A percentile compares a stretch with the other conserved stretches of the same genome.
Conservation (phyloP, 2,329 filamentous ascomycete species). For the Verruconis gallopava region DNA sequence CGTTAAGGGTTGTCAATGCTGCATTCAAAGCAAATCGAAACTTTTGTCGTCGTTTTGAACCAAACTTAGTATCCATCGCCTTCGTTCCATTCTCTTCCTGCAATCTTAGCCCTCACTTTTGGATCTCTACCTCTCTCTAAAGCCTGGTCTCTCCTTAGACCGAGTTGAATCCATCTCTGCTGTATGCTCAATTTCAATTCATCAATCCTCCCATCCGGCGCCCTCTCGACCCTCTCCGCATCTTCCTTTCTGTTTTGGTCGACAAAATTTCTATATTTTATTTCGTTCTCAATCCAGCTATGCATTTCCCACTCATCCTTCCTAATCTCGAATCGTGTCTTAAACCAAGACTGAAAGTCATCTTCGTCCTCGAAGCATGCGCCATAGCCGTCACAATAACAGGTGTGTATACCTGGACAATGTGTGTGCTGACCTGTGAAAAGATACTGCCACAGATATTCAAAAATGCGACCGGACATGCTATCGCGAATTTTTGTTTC, state of each 20-base stretch:
- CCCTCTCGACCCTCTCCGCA: constrained; percentile 18
- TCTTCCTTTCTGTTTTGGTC: constrained; percentile 24
- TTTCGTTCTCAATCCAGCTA: constrained; percentile 29
- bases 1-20: too few relatives aligned
- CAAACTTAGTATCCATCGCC: constrained; percentile 42
- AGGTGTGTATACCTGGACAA: constrained; percentile 41
- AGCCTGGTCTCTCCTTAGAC: constrained; percentile 31
- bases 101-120: constrained; percentile 37
- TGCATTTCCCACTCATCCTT: constrained; percentile 29
- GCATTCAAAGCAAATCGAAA: too few relatives aligned
- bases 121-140: constrained; percentile 39
- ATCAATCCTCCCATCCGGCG: constrained; percentile 29
- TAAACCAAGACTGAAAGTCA: constrained; percentile 36
- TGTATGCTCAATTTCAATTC: constrained; percentile 33
- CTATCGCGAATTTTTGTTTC: constrained; percentile 42
- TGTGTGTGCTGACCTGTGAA: constrained; percentile 39
- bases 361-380: constrained; percentile 44
- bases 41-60: too few relatives aligned
- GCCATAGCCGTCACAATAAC: constrained; percentile 53
- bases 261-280: constrained; percentile 23
- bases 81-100: constrained; percentile 41
- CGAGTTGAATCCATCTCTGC: constrained; percentile 29
- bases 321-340: constrained; percentile 29
- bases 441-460: constrained; percentile 52
- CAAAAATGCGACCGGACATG: constrained; percentile 46